These are phyloP conservation scores for Penicillium sp. DNA, from an alignment of 2,329 filamentous ascomycete genomes.

Conservation along the genomic window DNA sequence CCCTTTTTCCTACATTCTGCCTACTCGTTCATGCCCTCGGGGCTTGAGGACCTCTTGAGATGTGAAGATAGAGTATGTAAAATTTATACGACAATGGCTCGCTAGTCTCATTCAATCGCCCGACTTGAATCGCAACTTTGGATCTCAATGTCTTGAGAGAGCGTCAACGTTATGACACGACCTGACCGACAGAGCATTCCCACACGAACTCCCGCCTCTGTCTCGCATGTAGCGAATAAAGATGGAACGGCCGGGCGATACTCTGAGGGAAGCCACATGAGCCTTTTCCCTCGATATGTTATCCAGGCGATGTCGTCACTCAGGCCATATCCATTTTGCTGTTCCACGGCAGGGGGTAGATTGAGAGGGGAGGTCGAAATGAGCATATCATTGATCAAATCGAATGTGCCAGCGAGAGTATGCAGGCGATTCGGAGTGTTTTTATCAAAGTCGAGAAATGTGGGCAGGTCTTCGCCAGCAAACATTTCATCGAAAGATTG, in stretches of 20 bases:
- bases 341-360: not conserved
- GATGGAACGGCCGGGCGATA: not conserved
- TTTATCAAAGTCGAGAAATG: not conserved
- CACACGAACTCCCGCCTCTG: not conserved
- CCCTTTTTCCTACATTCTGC: too few species aligned
- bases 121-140: not conserved
- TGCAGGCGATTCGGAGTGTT: not conserved
- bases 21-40: too few species aligned
- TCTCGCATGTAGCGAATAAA: not conserved
- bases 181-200: not conserved
- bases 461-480: too few species aligned
- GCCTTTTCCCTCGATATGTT: not conserved
- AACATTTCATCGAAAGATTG: too few species aligned
- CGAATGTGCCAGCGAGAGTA: not conserved
- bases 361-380: not conserved
- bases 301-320: not conserved
- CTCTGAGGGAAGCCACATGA: not conserved
- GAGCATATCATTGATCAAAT: not conserved
- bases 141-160: not conserved
- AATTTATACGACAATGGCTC: not conserved
- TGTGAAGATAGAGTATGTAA: not conserved
- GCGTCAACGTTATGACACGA: not conserved
- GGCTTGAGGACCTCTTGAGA: too few species aligned
- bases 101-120: not conserved
- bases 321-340: not conserved